Percentiles rank a stretch among this genome's conserved stretches.
Evolutionary conservation across 352 stramenopile genomes (phyloP).

Genomic region (Globisporangium abappressorium): DNA sequence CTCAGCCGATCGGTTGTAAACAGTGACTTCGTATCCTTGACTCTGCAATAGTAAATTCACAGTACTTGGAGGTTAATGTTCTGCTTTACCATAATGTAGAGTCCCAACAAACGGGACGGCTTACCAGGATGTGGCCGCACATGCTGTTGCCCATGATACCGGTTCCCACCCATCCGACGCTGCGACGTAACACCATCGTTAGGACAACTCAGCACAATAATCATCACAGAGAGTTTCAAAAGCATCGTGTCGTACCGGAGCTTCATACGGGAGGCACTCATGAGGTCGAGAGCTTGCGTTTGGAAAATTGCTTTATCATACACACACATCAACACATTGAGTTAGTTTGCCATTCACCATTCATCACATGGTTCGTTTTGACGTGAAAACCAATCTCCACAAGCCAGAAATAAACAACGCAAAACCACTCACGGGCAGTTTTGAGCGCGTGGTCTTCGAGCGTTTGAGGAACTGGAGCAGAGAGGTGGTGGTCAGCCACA

Average conservation of each 20-base stretch:
- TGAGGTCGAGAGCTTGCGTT: constrained; percentile 52
- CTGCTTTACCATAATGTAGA: too few species aligned
- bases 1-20: constrained; percentile 81
- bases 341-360: not conserved
- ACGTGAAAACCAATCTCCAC: not conserved
- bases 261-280: constrained; percentile 54
- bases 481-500: constrained; percentile 28
- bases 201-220: not conserved
- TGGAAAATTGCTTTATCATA: constrained; percentile 47
- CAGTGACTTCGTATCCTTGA: constrained; percentile 80
- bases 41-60: constrained; percentile 32
- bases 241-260: constrained; percentile 33
- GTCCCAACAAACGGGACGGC: constrained; percentile 2
- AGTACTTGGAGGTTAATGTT: not conserved
- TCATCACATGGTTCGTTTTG: not conserved
- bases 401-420: not conserved
- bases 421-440: constrained; percentile 31
- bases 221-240: not conserved
- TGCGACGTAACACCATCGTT: constrained; percentile 15
- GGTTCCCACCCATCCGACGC: constrained; percentile 84
- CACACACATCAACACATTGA: not conserved
- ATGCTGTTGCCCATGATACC: constrained; percentile 90
- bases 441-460: constrained; percentile 64
- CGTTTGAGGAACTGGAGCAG: constrained; percentile 22
- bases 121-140: constrained; percentile 83